Evolutionary conservation across 2,329 filamentous ascomycete species (phyloP), one percentile per base, ranked within the genome.

Genomic region (Verticillium tricorpus): DNA sequence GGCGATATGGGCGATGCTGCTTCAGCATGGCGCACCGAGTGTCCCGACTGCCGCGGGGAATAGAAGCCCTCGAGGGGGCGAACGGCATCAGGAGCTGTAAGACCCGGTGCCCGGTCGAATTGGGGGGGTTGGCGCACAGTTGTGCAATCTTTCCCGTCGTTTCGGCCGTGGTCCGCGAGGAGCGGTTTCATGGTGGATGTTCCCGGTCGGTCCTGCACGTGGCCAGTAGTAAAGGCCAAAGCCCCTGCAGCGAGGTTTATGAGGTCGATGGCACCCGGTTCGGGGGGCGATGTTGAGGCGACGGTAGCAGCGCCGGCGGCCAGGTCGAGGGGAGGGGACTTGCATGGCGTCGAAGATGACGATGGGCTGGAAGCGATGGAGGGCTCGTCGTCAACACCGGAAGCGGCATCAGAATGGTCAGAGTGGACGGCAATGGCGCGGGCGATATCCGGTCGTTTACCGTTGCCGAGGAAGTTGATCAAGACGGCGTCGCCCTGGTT

Each of bases 401-500:
- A 63, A 9, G 59, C 61, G 57, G 60, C 39, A 25, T 64, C 60
- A 66, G 56, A 70, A 68, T 65, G 69, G 63, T 66, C 67, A 62
- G 65, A 72, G 25, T 81, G 78, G 57, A 90, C 76, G 65, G 81
- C 83, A 62, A 85, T 89, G 69, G 76, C 71, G 66, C 76, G 77
- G 62, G 88, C 87, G 69, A 92, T 83, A 58, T 92, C 87, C 58
- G 84, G 86, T 67, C 80, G 80, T 70, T 86, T 86, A 69, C 87
- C 85, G 70, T 80, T 84, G 68, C 79, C 85, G 78, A 93, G 82
- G 72, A 82, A 80, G 62, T 78, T 76, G 65, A 94, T 82, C 73
- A 94, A 80, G 66, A 91, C 86, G 67, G 81, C 85, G 82, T 90
- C 87, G 68, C 84, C 85, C 71, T 84, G 84, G 68, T 78, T 85